A percentile compares a stretch with the other conserved stretches of the same genome.
Conservation (phyloP, 495 filamentous ascomycete species). For the Collariella sp. region DNA sequence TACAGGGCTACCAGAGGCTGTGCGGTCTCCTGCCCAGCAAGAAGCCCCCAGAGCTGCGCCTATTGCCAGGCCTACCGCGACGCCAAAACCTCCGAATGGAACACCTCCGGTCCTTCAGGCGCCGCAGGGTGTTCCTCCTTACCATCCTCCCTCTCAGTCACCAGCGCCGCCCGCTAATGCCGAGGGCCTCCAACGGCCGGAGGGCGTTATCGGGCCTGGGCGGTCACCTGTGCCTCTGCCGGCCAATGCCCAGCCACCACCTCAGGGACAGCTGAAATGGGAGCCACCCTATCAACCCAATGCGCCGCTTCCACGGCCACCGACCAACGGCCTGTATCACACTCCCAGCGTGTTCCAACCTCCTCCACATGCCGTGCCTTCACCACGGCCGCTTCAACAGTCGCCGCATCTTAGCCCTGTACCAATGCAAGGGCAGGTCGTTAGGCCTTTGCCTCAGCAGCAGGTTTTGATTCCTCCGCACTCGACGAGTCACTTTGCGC, state of each 20-base stretch:
- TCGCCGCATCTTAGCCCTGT: slow-evolving; percentile 13
- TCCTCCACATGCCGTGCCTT: slow-evolving; percentile 5
- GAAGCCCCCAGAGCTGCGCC: slow-evolving; percentile 13
- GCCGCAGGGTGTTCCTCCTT: slow-evolving; percentile 28
- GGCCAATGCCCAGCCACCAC: slow-evolving; percentile 2
- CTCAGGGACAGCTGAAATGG: slow-evolving; percentile 36
- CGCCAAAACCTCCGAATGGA: slow-evolving; percentile 18
- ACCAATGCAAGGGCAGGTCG: slow-evolving; percentile 22
- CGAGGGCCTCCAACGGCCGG: slow-evolving; percentile 29
- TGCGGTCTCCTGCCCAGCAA: slow-evolving; percentile 11
- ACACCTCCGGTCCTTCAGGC: slow-evolving; percentile 34
- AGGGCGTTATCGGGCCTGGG: slow-evolving; percentile 10
- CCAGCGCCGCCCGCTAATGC: slow-evolving; percentile 16
- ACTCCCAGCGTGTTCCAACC: slow-evolving; percentile 1
- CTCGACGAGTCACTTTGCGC: slow-evolving; percentile 27
- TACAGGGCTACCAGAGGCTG: slow-evolving; percentile 9
- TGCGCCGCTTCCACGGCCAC: slow-evolving; percentile 17
- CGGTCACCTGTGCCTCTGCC: slow-evolving; percentile 9
- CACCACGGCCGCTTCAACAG: slow-evolving; percentile 15
- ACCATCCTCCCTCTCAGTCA: slow-evolving; percentile 20
- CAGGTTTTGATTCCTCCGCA: slow-evolving; percentile 35
- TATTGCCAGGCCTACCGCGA: slow-evolving; percentile 22
- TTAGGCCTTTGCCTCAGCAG: slow-evolving; percentile 19
- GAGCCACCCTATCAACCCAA: slow-evolving; percentile 42
- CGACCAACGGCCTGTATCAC: slow-evolving; percentile 18